A percentile compares a stretch with the other conserved stretches of the same genome.
Evolutionary conservation across 805 yeast genomes (phyloP).

Genomic region (Hanseniaspora osmophila): DNA sequence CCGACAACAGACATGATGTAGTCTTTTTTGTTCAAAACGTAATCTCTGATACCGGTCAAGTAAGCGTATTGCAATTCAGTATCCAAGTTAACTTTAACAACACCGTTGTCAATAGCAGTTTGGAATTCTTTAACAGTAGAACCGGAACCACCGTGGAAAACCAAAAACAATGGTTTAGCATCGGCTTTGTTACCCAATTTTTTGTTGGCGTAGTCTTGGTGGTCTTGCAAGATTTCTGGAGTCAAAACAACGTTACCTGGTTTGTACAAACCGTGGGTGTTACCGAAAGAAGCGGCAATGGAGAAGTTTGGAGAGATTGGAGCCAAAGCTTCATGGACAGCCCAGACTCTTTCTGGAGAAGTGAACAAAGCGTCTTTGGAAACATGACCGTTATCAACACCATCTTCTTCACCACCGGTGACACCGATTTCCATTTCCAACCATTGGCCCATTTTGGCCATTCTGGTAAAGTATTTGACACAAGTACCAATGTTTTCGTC

Average conservation of each 20-base stretch:
- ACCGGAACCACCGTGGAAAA: slow-evolving; percentile 99
- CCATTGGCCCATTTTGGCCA: slow-evolving; percentile 91
- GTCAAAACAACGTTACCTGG: slow-evolving; percentile 92
- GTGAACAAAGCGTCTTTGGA: slow-evolving; percentile 82
- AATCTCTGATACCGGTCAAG: slow-evolving; percentile 94
- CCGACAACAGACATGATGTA: slow-evolving; percentile 82
- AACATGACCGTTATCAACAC: slow-evolving; percentile 96
- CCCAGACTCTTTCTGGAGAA: slow-evolving; percentile 84
- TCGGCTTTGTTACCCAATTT: slow-evolving; percentile 36
- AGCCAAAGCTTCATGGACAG: slow-evolving; percentile 77
- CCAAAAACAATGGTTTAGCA: slow-evolving; percentile 75
- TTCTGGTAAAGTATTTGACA: slow-evolving; percentile 87
- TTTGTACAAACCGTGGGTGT: slow-evolving; percentile 98
- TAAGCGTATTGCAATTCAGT: slow-evolving; percentile 98
- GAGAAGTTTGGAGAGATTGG: slow-evolving; percentile 96
- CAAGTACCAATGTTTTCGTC: slow-evolving; percentile 90
- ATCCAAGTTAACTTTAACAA: slow-evolving; percentile 96
- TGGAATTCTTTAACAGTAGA: slow-evolving; percentile 84
- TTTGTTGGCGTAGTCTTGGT: slow-evolving; percentile 77
- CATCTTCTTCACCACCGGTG: slow-evolving; percentile 99
- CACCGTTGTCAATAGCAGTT: slow-evolving; percentile 85
- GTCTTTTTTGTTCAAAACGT: slow-evolving; percentile 90
- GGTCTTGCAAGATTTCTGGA: slow-evolving; percentile 90
- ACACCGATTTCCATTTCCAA: slow-evolving; percentile 99
- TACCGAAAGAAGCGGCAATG: slow-evolving; percentile 98